Evolutionary conservation across 768 basidiomycete genomes (phyloP).

Genomic region (Trametes meyenii): DNA sequence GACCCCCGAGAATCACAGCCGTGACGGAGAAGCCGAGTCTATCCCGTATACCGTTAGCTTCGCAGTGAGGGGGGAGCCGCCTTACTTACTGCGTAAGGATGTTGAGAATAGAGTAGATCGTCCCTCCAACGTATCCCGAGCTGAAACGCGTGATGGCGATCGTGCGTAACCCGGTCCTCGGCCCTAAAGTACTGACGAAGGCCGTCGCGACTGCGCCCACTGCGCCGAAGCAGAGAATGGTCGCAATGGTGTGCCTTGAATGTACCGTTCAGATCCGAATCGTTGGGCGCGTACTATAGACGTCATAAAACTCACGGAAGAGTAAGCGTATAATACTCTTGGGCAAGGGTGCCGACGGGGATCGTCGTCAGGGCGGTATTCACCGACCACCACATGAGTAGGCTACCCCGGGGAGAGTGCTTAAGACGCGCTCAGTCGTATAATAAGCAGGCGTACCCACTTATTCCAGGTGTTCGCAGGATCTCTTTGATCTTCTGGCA

Average conservation of each 20-base stretch:
- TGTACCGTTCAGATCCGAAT: no score
- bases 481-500: conserved; percentile 52
- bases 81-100: conserved; percentile 45
- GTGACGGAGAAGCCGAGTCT: conserved; percentile 54
- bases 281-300: background rate
- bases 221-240: conserved; percentile 50
- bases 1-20: conserved; percentile 56
- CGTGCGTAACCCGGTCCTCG: conserved; percentile 53
- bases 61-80: background rate
- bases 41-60: background rate
- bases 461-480: conserved; percentile 49
- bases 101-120: conserved; percentile 54
- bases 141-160: conserved; percentile 55
- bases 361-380: conserved; percentile 47
- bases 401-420: conserved; percentile 29
- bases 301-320: conserved; percentile 39
- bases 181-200: conserved; percentile 57
- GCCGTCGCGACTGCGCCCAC: conserved; percentile 46
- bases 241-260: conserved; percentile 46
- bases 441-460: conserved; percentile 28
- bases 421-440: background rate
- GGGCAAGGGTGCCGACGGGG: conserved; percentile 52
- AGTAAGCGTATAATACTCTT: conserved; percentile 51
- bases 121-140: conserved; percentile 51
- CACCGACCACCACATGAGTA: conserved; percentile 55